These are phyloP conservation scores for Babesia caballi DNA, from an alignment of 169 alveolate genomes.

Conservation along the genomic window DNA sequence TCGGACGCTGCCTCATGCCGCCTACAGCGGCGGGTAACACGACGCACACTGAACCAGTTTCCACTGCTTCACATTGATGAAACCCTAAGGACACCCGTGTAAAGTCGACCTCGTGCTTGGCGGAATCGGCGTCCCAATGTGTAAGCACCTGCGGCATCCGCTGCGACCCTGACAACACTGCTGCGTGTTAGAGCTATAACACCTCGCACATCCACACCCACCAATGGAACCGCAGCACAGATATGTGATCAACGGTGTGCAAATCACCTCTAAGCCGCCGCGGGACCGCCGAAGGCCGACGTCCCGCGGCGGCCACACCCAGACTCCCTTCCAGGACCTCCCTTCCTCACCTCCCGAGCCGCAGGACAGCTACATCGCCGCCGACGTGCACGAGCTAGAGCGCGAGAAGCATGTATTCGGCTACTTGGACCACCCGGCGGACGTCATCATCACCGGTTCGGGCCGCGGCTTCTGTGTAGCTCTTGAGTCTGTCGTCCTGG, in stretches of 20 bases:
- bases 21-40: no score
- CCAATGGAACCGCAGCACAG: background rate
- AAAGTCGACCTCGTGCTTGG: no score
- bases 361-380: background rate
- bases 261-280: conserved; percentile 35
- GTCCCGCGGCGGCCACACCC: background rate
- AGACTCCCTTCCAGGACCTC: background rate
- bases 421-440: conserved; percentile 76
- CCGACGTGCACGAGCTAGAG: background rate
- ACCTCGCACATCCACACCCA: no score
- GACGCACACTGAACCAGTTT: no score
- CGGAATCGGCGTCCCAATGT: no score
- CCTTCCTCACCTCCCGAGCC: background rate
- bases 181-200: no score
- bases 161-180: no score
- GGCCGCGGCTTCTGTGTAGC: conserved; percentile 60
- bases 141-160: no score
- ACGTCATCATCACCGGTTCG: conserved; percentile 65
- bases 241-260: conserved; percentile 12
- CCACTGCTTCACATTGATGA: no score
- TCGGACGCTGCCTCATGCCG: no score
- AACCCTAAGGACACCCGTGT: no score
- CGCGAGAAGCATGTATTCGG: conserved; percentile 29
- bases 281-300: background rate
- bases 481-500: conserved; percentile 56